Evolutionary conservation across 139 green algal species (phyloP).

Genomic region (Tetradesmus lagerheimii): DNA sequence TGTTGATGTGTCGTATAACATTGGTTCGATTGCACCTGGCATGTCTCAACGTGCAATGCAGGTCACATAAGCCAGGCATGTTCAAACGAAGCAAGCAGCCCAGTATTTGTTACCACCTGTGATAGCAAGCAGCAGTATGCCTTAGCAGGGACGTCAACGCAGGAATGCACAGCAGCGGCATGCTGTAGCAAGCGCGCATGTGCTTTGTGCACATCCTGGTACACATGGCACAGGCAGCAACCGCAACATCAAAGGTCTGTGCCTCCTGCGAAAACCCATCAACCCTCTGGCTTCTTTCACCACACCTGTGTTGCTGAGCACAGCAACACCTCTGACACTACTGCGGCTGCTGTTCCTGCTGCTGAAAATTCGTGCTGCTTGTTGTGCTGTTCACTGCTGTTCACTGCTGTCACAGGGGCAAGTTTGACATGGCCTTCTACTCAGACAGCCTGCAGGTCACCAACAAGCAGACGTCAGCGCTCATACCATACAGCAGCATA

Average conservation of each 20-base stretch:
- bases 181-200: too few relatives aligned
- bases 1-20: background rate
- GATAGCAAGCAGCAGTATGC: background rate
- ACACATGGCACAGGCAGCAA: too few relatives aligned
- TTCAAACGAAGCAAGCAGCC: background rate
- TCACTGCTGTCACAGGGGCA: slow-evolving; percentile 8
- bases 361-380: background rate
- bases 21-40: background rate
- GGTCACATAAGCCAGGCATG: background rate
- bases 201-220: too few relatives aligned
- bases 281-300: too few relatives aligned
- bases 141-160: too few relatives aligned
- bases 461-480: slow-evolving; percentile 31
- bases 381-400: background rate
- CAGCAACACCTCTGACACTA: background rate
- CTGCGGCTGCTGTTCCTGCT: background rate
- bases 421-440: slow-evolving; percentile 40
- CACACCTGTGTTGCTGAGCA: too few relatives aligned
- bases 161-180: too few relatives aligned
- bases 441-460: slow-evolving; percentile 23
- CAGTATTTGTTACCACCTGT: background rate
- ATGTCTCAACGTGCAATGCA: background rate
- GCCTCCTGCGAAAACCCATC: too few relatives aligned
- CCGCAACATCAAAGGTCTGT: too few relatives aligned
- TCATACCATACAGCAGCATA: slow-evolving; percentile 30